Conservation (phyloP, 148 eudicot genomes). For the Rhododendron vialii region DNA sequence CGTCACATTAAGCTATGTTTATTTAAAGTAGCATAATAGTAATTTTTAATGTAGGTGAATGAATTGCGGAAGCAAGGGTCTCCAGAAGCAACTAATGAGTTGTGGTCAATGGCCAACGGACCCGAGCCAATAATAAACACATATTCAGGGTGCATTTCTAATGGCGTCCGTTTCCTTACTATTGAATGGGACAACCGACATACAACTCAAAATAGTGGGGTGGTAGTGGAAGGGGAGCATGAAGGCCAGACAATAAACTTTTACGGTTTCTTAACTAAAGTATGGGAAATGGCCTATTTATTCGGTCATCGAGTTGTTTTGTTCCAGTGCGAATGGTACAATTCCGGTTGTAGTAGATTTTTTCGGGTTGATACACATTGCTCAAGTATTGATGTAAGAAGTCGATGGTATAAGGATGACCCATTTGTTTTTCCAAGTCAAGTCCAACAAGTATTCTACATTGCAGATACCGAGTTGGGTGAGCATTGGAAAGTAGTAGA, state of each 20-base stretch:
- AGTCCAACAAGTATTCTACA: not conserved
- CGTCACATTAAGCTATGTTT: too few species aligned
- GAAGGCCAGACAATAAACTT: not conserved
- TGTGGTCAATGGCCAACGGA: slow-evolving; percentile 9
- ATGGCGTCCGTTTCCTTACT: not conserved
- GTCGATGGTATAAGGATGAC: not conserved
- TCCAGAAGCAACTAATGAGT: not conserved
- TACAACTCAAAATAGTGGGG: slow-evolving; percentile 7
- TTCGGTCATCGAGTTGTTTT: not conserved
- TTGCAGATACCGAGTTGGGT: too few species aligned
- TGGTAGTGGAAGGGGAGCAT: not conserved
- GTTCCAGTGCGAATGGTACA: slow-evolving; percentile 5
- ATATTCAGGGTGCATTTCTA: slow-evolving; percentile 4
- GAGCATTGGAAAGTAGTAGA: too few species aligned
- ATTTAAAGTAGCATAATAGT: too few species aligned
- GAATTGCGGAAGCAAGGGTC: not conserved
- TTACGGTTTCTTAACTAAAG: not conserved
- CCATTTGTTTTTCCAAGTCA: not conserved
- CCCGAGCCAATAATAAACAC: not conserved
- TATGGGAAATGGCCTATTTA: not conserved
- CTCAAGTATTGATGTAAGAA: not conserved
- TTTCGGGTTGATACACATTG: not conserved
- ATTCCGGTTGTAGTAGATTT: not conserved
- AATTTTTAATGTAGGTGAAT: not conserved
- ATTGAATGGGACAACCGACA: not conserved